phyloP scores from a whole-genome alignment of 2,329 filamentous ascomycete genomes.

The Beauveria rudraprayagi region DNA sequence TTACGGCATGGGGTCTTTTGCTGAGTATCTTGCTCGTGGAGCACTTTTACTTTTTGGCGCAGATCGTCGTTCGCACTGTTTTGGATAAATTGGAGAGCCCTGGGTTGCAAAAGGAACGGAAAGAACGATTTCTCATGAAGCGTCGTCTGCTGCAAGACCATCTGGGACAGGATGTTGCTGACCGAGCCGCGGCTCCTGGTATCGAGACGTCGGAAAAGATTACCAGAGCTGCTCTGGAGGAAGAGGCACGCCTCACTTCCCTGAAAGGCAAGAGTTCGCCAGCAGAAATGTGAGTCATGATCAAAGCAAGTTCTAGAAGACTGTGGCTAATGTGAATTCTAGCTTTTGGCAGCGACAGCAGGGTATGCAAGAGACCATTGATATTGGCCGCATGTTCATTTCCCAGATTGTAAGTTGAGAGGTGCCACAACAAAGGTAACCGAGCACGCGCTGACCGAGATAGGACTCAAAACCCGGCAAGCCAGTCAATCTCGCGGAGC shows the following conservation, averaged over 20 bases:
- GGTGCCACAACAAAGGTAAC: neutral
- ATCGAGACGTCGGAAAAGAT: constrained; percentile 52
- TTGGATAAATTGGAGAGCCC: constrained; percentile 78
- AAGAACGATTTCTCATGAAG: constrained; percentile 71
- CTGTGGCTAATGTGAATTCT: constrained; percentile 15
- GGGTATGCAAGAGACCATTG: constrained; percentile 48
- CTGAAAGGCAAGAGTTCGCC: constrained; percentile 39
- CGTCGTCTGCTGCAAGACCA: constrained; percentile 72
- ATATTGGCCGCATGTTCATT: constrained; percentile 48
- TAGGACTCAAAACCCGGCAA: neutral
- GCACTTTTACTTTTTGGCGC: constrained; percentile 76
- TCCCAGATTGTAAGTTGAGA: constrained; percentile 29
- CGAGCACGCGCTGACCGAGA: neutral
- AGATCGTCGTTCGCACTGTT: constrained; percentile 62
- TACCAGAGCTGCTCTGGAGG: constrained; percentile 56
- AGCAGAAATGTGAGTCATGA: constrained; percentile 38
- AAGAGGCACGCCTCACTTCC: constrained; percentile 47
- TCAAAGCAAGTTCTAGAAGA: neutral
- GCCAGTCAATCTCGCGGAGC: neutral
- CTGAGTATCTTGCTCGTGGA: constrained; percentile 79
- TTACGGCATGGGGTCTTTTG: constrained; percentile 74
- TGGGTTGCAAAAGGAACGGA: constrained; percentile 75
- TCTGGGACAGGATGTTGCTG: constrained; percentile 48
- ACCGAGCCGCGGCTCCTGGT: constrained; percentile 38
- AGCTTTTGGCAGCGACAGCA: constrained; percentile 58